Evolutionary conservation across 2,329 filamentous ascomycete species (phyloP).

Genomic region (Stachybotrys echinatus): DNA sequence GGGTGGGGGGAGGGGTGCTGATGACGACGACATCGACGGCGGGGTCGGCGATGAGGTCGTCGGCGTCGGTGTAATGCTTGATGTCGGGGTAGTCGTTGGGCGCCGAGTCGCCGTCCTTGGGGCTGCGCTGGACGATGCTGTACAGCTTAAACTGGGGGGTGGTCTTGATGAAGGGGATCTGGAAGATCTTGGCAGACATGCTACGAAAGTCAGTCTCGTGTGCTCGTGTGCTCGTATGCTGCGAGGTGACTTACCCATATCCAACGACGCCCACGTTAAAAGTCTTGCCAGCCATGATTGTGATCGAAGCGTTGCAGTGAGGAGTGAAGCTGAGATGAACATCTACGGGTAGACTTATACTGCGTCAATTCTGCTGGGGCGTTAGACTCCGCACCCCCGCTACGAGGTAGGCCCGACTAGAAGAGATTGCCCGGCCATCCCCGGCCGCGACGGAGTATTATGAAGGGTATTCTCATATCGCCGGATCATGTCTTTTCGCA

Average conservation of each 20-base stretch:
- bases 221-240: background rate
- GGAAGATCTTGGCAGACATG: slow-evolving; percentile 70
- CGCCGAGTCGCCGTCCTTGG: slow-evolving; percentile 59
- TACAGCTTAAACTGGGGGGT: slow-evolving; percentile 63
- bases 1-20: slow-evolving; percentile 66
- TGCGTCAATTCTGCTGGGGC: background rate
- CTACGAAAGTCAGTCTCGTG: slow-evolving; percentile 22
- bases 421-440: too few relatives aligned
- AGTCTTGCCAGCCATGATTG: slow-evolving; percentile 27
- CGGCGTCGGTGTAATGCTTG: slow-evolving; percentile 58
- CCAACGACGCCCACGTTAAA: slow-evolving; percentile 48
- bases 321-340: background rate
- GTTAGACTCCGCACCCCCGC: background rate
- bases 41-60: slow-evolving; percentile 60
- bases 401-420: background rate
- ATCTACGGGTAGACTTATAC: background rate
- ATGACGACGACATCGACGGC: slow-evolving; percentile 66
- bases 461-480: too few relatives aligned
- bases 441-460: too few relatives aligned
- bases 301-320: background rate
- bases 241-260: slow-evolving; percentile 36
- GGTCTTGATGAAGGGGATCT: slow-evolving; percentile 70
- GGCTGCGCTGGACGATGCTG: slow-evolving; percentile 70
- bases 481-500: too few relatives aligned
- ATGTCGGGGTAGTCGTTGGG: slow-evolving; percentile 60